Percentiles rank a stretch among this genome's conserved stretches.
Conservation (phyloP, 176 grass and related monocot genomes). For the Carex parvula region DNA sequence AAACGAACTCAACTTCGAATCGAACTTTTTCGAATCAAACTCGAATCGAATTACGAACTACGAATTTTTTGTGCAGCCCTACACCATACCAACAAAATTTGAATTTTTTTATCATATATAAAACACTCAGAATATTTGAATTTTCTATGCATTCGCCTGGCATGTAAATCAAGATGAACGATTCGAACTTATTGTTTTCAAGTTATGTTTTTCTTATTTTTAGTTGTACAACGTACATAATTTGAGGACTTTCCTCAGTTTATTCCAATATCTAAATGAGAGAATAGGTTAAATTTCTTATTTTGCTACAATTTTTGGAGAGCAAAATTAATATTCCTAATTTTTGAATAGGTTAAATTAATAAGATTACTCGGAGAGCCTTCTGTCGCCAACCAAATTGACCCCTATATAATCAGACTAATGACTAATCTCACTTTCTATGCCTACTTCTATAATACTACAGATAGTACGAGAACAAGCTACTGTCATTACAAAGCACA, state of each 20-base stretch:
- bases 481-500: slow-evolving; percentile 6
- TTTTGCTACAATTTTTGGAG: no score
- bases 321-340: no score
- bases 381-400: not conserved
- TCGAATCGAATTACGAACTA: no score
- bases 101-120: not conserved
- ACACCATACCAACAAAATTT: no score
- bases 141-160: not conserved
- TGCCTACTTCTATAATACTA: slow-evolving; percentile 11
- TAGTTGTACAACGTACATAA: not conserved
- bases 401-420: not conserved
- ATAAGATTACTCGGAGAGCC: not conserved
- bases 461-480: not conserved
- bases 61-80: no score
- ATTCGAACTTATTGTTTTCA: not conserved
- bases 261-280: not conserved
- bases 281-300: no score
- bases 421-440: slow-evolving; percentile 4
- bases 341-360: no score
- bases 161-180: not conserved
- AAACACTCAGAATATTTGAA: not conserved
- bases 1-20: no score
- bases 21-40: no score
- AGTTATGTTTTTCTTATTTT: not conserved
- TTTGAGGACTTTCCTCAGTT: not conserved